Base-by-base conservation (phyloP, 805 yeast species). In the Candida yuanshanica region DNA sequence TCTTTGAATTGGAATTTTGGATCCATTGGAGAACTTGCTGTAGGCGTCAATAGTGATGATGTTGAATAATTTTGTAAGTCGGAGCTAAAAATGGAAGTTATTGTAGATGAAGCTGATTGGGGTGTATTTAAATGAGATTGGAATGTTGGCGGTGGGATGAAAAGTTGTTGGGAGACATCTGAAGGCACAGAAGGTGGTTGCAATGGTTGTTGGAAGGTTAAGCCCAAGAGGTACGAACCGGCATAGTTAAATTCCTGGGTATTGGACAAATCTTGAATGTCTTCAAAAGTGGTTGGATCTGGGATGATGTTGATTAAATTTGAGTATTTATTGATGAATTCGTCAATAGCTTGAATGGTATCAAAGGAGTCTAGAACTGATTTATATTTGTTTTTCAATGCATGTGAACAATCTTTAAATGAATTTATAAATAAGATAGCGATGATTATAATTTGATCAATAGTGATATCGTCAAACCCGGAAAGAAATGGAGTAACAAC, bases 401-500 rank as follows among this genome's bases (percentile, higher is more conserved):
- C 57, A 25, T 51, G 51, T 10, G 60, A 49, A 23, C 50, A 47
- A 3, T 39, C 41, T 18, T 46, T 34, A 35, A 52, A 43, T 4
- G 51, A 38, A 20, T 50, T 43, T 4, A 55, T 12, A 17, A 56
- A 27, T 38, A 56, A 33, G 1, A 48, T 34, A 2, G 39, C 26
- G 14, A 52, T 35, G 21, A 52, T 50, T 8, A 49, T 38, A 3
- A 56, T 42, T 27, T 47, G 37, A 13, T 41, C 37, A 7, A 39
- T 26, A 1, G 51, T 45, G 2, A 35, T 29, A n/a, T 49, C 51
- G 5, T 49, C 33, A 25, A 45, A 56, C 7, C 59, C 59, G 7
- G 56, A 50, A 5, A 56, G 39, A 34, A 56, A 53, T 10, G 60
- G 60, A 25, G 39, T 38, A 3, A 44, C 44, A 12, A 55, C 45